These are phyloP conservation scores for Malassezia equina DNA, from an alignment of 1,284 basidiomycete species.

Conservation along the genomic window DNA sequence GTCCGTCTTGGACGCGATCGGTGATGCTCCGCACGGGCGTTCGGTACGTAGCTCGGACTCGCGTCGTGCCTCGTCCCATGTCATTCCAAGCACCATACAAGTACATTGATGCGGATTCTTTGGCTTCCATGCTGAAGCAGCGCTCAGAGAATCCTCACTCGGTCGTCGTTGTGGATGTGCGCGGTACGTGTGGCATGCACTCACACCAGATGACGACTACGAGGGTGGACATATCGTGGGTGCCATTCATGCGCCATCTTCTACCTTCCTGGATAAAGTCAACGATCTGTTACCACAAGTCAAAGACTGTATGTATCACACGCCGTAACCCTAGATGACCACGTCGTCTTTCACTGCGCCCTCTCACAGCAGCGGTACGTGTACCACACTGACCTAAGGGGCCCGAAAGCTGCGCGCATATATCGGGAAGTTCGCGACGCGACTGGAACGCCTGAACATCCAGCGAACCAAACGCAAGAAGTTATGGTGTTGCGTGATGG, in stretches of 20 bases:
- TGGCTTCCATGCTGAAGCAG: conserved; percentile 24
- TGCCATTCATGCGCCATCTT: conserved; percentile 34
- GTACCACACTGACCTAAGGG: conserved; percentile 16
- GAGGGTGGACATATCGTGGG: conserved; percentile 47
- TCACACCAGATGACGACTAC: conserved; percentile 43
- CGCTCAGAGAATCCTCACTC: conserved; percentile 14
- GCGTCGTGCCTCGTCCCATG: conserved; percentile 13
- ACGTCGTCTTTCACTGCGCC: conserved; percentile 49
- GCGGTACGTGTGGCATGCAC: conserved; percentile 21
- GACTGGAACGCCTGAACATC: conserved; percentile 16
- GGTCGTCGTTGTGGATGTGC: conserved; percentile 40
- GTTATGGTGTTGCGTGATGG: conserved; percentile 47
- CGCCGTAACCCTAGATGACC: conserved; percentile 15
- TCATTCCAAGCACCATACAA: conserved; percentile 30
- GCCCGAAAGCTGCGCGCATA: conserved; percentile 47
- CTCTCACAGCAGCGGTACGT: conserved; percentile 41
- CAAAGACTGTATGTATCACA: conserved; percentile 22
- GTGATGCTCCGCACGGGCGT: neutral
- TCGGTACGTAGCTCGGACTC: neutral
- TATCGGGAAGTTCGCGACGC: conserved; percentile 40
- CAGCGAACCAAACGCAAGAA: conserved; percentile 25
- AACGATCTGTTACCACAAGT: conserved; percentile 32
- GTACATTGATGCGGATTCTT: conserved; percentile 30
- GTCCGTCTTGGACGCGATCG: neutral
- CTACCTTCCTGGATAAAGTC: conserved; percentile 26